Evolutionary conservation across 192 early-diverging fungal genomes (phyloP).

Genomic region (Linnemannia elongata): DNA sequence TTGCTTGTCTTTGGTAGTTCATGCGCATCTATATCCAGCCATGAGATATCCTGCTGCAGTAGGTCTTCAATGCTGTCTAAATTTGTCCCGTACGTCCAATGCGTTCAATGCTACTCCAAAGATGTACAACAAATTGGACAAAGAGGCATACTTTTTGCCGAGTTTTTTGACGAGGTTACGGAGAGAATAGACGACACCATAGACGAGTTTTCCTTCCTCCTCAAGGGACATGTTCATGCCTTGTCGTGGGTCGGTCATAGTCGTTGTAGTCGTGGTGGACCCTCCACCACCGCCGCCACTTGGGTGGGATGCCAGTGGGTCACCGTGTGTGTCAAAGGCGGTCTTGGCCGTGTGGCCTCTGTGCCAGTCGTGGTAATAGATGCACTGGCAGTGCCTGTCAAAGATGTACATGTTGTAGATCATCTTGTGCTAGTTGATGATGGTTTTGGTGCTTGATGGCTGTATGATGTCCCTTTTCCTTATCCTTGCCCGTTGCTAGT

Average conservation of each 20-base stretch:
- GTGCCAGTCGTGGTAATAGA: slow-evolving; percentile 90
- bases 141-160: slow-evolving; percentile 58
- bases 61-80: not conserved
- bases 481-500: not conserved
- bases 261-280: slow-evolving; percentile 52
- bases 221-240: slow-evolving; percentile 72
- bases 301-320: slow-evolving; percentile 51
- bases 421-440: slow-evolving; percentile 39
- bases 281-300: slow-evolving; percentile 42
- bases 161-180: slow-evolving; percentile 92
- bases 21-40: not conserved
- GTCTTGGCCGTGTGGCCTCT: slow-evolving; percentile 60
- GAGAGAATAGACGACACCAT: slow-evolving; percentile 94
- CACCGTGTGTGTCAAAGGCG: slow-evolving; percentile 41
- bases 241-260: slow-evolving; percentile 61
- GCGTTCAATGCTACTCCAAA: not conserved
- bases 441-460: not conserved
- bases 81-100: not conserved
- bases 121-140: not conserved
- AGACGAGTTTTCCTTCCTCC: slow-evolving; percentile 96
- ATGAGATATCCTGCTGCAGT: not conserved
- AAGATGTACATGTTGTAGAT: slow-evolving; percentile 95
- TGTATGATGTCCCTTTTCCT: not conserved
- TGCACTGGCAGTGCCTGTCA: slow-evolving; percentile 92
- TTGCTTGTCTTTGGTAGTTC: not conserved